Evolutionary conservation across 164 flowering plant species (phyloP), one percentile per base, ranked within the genome.

Genomic region (Umbilicus rupestris): DNA sequence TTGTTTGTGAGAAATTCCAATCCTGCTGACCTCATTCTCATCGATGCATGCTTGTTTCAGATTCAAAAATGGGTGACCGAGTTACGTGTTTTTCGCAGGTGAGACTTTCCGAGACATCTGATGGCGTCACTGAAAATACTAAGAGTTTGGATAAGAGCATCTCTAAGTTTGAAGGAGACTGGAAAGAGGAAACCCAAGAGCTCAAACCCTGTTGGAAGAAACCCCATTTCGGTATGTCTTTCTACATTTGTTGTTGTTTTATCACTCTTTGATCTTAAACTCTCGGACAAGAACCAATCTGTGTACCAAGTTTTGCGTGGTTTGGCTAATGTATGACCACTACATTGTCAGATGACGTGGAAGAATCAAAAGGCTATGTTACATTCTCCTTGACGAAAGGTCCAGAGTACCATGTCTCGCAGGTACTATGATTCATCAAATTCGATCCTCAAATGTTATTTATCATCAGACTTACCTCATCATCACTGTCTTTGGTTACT

Each of bases 351-450:
- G 95, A 80, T 73, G 84, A 78, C 29, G 74, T 71, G 19, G 82
- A 79, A 45, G 67, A 73, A 58, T 70, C 94, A 5, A 78, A 76
- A 45, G 97, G 99, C 19, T 91, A 63, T 73, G 74, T 94, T 68
- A 84, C 84, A 58, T 85, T 94, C 78, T 89, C 99, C 12, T 74
- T 94, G 66, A 84, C 84, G 8, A 83, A 85, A 74, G 99, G 99
- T 55, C 96, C 97, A 24, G 97, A 94, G 64, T 91, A 88, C 78
- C 99, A 94, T 76, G 77, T 87, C 69, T 85, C 93, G 16, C 99
- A 94, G 96, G 97, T 94, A 83, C 57, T 4, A 63, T 35, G 37
- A 35, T 35, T 35, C 37, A 35, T 35, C 6, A n/a, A n/a, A n/a
- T n/a, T n/a, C n/a, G n/a, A n/a, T n/a, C n/a, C n/a, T n/a, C n/a